Percentiles rank a stretch among this genome's conserved stretches.
Evolutionary conservation across 2,329 filamentous ascomycete genomes (phyloP).

Genomic region (Blumeriella jaapii): DNA sequence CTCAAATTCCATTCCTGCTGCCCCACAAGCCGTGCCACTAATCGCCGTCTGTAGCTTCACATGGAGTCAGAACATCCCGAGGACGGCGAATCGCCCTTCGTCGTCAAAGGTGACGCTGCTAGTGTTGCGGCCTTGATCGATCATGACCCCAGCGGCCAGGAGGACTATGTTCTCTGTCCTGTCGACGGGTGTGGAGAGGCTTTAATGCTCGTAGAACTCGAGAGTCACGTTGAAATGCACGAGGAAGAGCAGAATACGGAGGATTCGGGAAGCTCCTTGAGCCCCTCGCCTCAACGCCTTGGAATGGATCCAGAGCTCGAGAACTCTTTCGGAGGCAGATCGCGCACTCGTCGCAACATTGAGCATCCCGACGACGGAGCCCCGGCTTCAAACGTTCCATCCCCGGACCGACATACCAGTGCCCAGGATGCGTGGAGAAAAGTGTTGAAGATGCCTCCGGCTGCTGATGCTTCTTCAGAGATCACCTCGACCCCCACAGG

Average conservation of each 20-base stretch:
- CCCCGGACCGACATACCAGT: slow-evolving; percentile 13
- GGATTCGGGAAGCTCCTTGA: slow-evolving; percentile 9
- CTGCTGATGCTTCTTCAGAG: slow-evolving; percentile 4
- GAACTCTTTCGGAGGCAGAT: slow-evolving; percentile 18
- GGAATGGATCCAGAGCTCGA: slow-evolving; percentile 11
- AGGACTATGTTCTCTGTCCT: slow-evolving; percentile 40
- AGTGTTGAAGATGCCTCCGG: slow-evolving; percentile 25
- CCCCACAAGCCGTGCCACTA: neutral
- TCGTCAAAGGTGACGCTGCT: slow-evolving; percentile 22
- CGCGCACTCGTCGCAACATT: slow-evolving; percentile 19
- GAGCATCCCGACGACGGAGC: slow-evolving; percentile 9
- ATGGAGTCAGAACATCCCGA: slow-evolving; percentile 26
- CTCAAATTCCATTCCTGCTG: neutral
- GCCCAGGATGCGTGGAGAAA: slow-evolving; percentile 25
- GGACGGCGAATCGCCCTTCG: slow-evolving; percentile 24
- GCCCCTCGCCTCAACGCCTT: slow-evolving; percentile 9
- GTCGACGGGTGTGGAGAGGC: slow-evolving; percentile 47
- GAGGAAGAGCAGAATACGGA: slow-evolving; percentile 16
- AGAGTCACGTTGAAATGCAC: slow-evolving; percentile 49
- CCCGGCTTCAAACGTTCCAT: neutral
- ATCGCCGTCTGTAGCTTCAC: slow-evolving; percentile 1
- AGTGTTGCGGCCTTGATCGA: slow-evolving; percentile 15
- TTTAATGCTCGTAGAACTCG: slow-evolving; percentile 40
- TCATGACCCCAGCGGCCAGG: slow-evolving; percentile 19
- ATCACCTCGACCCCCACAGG: neutral